Conservation (phyloP, 345 rosid genomes). For the Corymbia maculata region DNA sequence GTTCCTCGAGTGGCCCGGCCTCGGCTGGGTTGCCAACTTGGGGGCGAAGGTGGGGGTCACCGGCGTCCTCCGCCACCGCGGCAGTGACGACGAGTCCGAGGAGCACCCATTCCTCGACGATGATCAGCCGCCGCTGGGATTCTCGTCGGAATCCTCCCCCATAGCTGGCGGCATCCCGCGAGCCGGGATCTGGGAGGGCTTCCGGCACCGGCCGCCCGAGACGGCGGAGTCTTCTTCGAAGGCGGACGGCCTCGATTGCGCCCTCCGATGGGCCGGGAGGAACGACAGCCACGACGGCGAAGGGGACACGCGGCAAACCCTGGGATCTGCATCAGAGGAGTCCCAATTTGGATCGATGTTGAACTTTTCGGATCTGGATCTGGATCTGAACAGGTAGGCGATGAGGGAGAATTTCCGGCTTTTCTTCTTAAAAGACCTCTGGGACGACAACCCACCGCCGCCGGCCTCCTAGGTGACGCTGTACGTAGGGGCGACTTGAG, state of each 20-base stretch:
- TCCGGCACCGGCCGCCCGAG: conserved; percentile 8
- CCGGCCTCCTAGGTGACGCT: not conserved
- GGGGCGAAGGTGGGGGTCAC: conserved; percentile 14
- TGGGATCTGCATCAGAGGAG: not conserved
- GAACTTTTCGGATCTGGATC: conserved; percentile 42
- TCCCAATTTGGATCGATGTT: conserved; percentile 25
- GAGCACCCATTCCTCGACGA: conserved; percentile 19
- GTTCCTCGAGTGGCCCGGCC: not conserved
- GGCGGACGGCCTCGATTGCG: conserved; percentile 8
- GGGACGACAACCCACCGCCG: not conserved
- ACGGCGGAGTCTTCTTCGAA: conserved; percentile 15
- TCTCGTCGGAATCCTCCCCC: conserved; percentile 20
- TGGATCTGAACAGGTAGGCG: conserved; percentile 42
- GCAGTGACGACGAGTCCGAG: conserved; percentile 7
- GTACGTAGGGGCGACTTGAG: conserved; percentile 43
- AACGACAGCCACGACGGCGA: conserved; percentile 58
- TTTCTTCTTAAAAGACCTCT: conserved; percentile 1
- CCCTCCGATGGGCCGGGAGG: conserved; percentile 28
- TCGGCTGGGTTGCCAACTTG: not conserved
- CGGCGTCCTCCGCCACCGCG: conserved; percentile 24
- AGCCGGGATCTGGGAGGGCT: conserved; percentile 5
- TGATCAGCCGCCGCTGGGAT: conserved; percentile 8
- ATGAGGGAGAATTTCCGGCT: conserved; percentile 41
- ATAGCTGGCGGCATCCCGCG: conserved; percentile 80
- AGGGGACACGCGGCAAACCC: conserved; percentile 8